phyloP scores from a whole-genome alignment of 768 basidiomycete species.

The Strobilomyces dryophilus region DNA sequence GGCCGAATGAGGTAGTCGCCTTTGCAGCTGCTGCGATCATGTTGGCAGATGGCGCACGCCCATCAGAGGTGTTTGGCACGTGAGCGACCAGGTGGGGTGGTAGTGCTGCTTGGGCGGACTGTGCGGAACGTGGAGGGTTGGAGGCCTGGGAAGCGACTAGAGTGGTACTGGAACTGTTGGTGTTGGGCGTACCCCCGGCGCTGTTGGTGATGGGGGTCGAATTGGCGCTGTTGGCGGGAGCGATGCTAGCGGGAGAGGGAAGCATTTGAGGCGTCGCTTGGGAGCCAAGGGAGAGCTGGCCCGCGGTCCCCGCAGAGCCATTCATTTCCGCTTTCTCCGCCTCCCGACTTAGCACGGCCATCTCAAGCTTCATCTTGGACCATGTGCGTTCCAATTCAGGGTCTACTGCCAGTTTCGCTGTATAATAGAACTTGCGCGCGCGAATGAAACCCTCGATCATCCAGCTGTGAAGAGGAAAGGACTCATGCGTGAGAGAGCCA shows the following conservation, averaged over 20 bases:
- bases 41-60: constrained; percentile 23
- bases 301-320: constrained; percentile 21
- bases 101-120: constrained; percentile 36
- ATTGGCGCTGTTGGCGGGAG: constrained; percentile 63
- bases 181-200: constrained; percentile 52
- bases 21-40: constrained; percentile 32
- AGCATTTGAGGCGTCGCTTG: constrained; percentile 67
- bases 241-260: constrained; percentile 72
- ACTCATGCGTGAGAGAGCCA: constrained; percentile 25
- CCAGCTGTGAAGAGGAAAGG: constrained; percentile 42
- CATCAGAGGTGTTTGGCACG: constrained; percentile 27
- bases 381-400: constrained; percentile 34
- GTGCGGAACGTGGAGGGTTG: constrained; percentile 25
- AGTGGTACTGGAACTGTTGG: constrained; percentile 26
- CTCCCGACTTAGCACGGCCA: constrained; percentile 30
- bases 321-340: constrained; percentile 35
- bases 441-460: constrained; percentile 80
- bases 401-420: constrained; percentile 30
- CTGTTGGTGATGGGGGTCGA: constrained; percentile 66
- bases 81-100: constrained; percentile 33
- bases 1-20: constrained; percentile 27
- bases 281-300: constrained; percentile 25
- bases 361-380: constrained; percentile 32
- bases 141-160: constrained; percentile 24
- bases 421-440: constrained; percentile 45